phyloP scores from a whole-genome alignment of 164 flowering plant genomes.

The Platanus orientalis region DNA sequence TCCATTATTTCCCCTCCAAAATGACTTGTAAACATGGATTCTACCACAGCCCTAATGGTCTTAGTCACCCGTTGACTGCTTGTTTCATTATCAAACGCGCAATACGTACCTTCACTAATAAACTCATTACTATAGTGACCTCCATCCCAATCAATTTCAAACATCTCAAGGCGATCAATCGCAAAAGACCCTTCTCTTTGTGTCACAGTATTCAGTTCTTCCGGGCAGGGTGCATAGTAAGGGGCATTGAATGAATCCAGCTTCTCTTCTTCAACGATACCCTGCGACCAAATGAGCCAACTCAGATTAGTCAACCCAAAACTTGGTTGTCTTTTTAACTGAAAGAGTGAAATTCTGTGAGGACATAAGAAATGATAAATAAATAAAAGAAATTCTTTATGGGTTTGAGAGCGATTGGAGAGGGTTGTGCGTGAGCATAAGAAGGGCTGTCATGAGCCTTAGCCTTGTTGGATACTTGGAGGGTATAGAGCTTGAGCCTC shows the following conservation, averaged over 20 bases:
- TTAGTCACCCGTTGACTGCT: constrained; percentile 33
- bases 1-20: constrained; percentile 42
- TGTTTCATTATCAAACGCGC: not conserved
- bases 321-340: too few species aligned
- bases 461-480: too few species aligned
- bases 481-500: too few species aligned
- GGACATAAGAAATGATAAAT: too few species aligned
- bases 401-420: too few species aligned
- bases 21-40: constrained; percentile 41
- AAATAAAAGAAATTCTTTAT: not conserved
- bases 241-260: constrained; percentile 46
- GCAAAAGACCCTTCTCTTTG: constrained; percentile 45
- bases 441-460: too few species aligned
- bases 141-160: constrained; percentile 42
- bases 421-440: too few species aligned
- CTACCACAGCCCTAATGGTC: constrained; percentile 44
- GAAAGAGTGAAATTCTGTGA: too few species aligned
- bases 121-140: not conserved
- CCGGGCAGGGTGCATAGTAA: constrained; percentile 40
- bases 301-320: too few species aligned
- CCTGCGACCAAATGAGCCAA: too few species aligned
- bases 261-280: constrained; percentile 38
- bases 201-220: constrained; percentile 34
- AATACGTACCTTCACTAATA: not conserved
- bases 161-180: constrained; percentile 22